phyloP scores from a whole-genome alignment of 2,329 filamentous ascomycete genomes.

The Neocucurbitaria cava region DNA sequence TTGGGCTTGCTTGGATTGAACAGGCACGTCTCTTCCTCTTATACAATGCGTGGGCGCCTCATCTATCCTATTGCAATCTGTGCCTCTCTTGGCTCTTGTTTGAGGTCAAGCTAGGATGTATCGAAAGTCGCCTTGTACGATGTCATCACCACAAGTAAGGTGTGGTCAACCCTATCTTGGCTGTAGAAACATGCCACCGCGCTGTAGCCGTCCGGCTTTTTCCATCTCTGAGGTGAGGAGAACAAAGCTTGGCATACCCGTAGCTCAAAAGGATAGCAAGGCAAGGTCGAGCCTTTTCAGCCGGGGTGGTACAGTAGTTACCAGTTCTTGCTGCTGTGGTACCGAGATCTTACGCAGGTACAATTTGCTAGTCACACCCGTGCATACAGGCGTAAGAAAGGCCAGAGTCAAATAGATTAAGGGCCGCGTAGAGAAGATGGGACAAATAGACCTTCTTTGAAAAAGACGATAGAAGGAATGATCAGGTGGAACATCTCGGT shows the following conservation, averaged over 20 bases:
- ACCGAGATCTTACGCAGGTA: slow-evolving; percentile 22
- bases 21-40: slow-evolving; percentile 8
- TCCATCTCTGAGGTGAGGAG: not conserved
- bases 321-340: slow-evolving; percentile 15
- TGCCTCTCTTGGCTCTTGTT: not conserved
- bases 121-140: slow-evolving; percentile 19
- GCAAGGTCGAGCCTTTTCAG: slow-evolving; percentile 12
- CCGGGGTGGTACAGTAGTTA: slow-evolving; percentile 18
- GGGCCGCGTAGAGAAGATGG: not conserved
- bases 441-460: not conserved
- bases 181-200: slow-evolving; percentile 8
- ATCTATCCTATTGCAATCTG: not conserved
- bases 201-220: slow-evolving; percentile 6
- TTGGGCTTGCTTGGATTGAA: not conserved
- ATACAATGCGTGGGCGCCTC: slow-evolving; percentile 7
- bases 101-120: slow-evolving; percentile 1
- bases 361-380: slow-evolving; percentile 22
- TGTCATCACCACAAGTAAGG: slow-evolving; percentile 20
- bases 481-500: not conserved
- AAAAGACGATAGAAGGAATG: not conserved
- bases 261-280: slow-evolving; percentile 8
- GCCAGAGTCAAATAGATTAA: not conserved
- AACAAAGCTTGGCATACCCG: not conserved
- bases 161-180: slow-evolving; percentile 4
- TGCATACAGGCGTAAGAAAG: slow-evolving; percentile 14